Percentiles rank a stretch among this genome's conserved stretches.
Evolutionary conservation across 345 rosid genomes (phyloP).

Genomic region (Sisymbrium irio): DNA sequence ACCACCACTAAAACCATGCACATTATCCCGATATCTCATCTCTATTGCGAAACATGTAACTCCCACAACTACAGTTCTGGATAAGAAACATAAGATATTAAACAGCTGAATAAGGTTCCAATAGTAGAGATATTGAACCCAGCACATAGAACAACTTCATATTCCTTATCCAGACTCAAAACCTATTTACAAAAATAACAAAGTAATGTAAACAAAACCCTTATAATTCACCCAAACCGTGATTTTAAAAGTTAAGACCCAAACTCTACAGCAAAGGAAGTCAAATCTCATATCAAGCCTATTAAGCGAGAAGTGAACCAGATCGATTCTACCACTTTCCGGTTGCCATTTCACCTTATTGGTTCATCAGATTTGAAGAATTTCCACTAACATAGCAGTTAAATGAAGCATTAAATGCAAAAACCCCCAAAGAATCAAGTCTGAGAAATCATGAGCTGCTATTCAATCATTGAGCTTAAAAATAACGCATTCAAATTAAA

Average conservation of each 20-base stretch:
- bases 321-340: not conserved
- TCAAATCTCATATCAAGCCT: constrained; percentile 14
- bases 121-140: not conserved
- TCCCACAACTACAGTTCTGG: constrained; percentile 42
- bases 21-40: constrained; percentile 46
- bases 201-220: not conserved
- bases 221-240: not conserved
- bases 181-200: not conserved
- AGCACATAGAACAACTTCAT: not conserved
- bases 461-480: not conserved
- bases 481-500: not conserved
- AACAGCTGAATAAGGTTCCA: constrained; percentile 15
- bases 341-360: not conserved
- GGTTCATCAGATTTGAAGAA: not conserved
- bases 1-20: constrained; percentile 48
- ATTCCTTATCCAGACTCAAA: constrained; percentile 20
- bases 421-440: not conserved
- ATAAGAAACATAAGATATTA: constrained; percentile 32
- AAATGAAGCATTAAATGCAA: not conserved
- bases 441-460: constrained; percentile 12
- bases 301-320: not conserved
- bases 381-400: not conserved
- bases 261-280: not conserved
- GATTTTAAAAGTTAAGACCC: no score
- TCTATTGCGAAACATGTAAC: constrained; percentile 32